Conservation (phyloP, 352 stramenopile species). For the Phytophthora melonis region DNA sequence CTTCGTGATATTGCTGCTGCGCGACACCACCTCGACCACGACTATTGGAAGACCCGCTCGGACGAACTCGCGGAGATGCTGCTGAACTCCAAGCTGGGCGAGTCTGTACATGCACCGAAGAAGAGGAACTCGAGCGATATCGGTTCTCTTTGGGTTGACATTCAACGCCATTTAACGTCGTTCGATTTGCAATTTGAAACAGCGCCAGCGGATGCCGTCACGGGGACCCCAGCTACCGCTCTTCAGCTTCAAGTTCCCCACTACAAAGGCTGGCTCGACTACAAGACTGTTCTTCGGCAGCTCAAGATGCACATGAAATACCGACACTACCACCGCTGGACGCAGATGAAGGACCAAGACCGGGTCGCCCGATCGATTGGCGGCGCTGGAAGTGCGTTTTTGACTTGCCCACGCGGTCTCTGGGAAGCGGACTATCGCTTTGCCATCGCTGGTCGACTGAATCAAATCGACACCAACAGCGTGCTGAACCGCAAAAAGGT, state of each 20-base stretch:
- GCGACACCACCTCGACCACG: background rate
- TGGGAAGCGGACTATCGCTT: background rate
- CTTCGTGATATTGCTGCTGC: background rate
- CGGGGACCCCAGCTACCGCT: background rate
- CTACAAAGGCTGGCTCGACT: background rate
- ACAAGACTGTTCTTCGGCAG: background rate
- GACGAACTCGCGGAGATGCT: background rate
- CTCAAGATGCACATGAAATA: background rate
- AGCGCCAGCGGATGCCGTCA: background rate
- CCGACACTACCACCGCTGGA: background rate
- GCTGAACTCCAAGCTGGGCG: background rate
- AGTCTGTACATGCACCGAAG: background rate
- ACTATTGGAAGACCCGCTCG: background rate
- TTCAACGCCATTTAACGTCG: background rate
- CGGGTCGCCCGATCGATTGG: background rate
- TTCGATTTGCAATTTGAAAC: constrained; percentile 1
- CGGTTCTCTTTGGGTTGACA: background rate
- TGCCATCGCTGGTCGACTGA: background rate
- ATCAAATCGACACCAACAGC: background rate
- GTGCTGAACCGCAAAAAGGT: background rate
- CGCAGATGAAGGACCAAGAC: background rate
- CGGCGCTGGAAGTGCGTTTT: background rate
- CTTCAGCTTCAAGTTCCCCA: background rate
- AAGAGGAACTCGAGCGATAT: background rate
- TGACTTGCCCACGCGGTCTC: background rate